These are phyloP conservation scores for Elasticomyces elasticus DNA, from an alignment of 495 filamentous ascomycete genomes.

Conservation along the genomic window DNA sequence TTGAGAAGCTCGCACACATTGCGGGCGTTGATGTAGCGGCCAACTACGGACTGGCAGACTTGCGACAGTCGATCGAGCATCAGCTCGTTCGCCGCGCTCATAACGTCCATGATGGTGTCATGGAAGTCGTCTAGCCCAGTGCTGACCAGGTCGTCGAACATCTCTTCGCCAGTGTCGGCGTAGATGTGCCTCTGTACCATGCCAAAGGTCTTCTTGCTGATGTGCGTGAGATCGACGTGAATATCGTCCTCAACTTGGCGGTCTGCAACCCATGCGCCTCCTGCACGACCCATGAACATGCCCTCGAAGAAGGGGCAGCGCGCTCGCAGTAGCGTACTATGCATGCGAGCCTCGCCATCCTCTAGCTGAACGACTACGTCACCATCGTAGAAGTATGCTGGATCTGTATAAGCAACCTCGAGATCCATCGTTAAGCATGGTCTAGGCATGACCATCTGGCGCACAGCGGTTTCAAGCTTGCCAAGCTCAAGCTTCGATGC, in stretches of 20 bases:
- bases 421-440: constrained; percentile 59
- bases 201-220: constrained; percentile 58
- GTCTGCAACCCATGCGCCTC: constrained; percentile 68
- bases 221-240: constrained; percentile 73
- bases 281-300: constrained; percentile 75
- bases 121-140: constrained; percentile 70
- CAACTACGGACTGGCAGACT: constrained; percentile 78
- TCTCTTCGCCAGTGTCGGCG: constrained; percentile 64
- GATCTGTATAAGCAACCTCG: constrained; percentile 52
- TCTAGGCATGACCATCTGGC: constrained; percentile 57
- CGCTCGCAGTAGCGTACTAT: constrained; percentile 68
- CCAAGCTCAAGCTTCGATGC: constrained; percentile 55
- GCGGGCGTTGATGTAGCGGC: constrained; percentile 76
- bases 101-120: constrained; percentile 82
- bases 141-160: constrained; percentile 69
- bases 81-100: constrained; percentile 81
- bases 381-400: constrained; percentile 58
- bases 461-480: constrained; percentile 62
- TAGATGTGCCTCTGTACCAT: constrained; percentile 79
- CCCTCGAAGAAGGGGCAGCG: constrained; percentile 89
- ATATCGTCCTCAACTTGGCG: constrained; percentile 43
- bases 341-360: constrained; percentile 55
- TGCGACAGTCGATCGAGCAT: constrained; percentile 89
- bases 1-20: constrained; percentile 81
- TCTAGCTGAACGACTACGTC: constrained; percentile 69